Conservation (phyloP, 192 early-diverging fungal genomes). For the Dimargaris xerosporica region DNA sequence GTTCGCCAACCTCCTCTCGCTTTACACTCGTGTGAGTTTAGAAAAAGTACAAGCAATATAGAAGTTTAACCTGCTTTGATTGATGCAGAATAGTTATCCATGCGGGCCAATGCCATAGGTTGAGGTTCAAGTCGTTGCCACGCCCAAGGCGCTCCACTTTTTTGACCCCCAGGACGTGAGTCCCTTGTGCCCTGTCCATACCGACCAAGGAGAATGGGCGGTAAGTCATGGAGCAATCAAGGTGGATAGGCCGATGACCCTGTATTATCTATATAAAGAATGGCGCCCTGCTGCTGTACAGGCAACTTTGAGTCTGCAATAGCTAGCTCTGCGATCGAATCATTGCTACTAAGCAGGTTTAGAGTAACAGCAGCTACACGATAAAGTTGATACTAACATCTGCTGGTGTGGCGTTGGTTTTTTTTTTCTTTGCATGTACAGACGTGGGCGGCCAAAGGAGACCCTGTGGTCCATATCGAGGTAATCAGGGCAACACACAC, state of each 20-base stretch:
- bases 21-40: background rate
- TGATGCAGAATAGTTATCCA: background rate
- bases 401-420: background rate
- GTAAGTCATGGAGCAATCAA: conserved; percentile 19
- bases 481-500: too few species aligned
- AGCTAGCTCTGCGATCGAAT: background rate
- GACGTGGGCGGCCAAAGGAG: conserved; percentile 63
- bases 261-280: background rate
- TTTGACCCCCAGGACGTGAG: conserved; percentile 9
- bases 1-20: background rate
- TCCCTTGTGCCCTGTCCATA: conserved; percentile 26
- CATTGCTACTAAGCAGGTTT: background rate
- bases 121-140: background rate
- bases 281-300: background rate
- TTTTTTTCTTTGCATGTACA: conserved; percentile 7
- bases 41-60: background rate
- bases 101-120: background rate
- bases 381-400: background rate
- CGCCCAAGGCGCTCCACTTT: conserved; percentile 4
- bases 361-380: background rate
- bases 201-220: conserved; percentile 82
- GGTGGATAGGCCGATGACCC: background rate
- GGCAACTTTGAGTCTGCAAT: background rate
- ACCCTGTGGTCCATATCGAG: conserved; percentile 88
- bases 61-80: background rate